Conservation (phyloP, 2,329 filamentous ascomycete genomes). For the Lecanosticta acicola region DNA sequence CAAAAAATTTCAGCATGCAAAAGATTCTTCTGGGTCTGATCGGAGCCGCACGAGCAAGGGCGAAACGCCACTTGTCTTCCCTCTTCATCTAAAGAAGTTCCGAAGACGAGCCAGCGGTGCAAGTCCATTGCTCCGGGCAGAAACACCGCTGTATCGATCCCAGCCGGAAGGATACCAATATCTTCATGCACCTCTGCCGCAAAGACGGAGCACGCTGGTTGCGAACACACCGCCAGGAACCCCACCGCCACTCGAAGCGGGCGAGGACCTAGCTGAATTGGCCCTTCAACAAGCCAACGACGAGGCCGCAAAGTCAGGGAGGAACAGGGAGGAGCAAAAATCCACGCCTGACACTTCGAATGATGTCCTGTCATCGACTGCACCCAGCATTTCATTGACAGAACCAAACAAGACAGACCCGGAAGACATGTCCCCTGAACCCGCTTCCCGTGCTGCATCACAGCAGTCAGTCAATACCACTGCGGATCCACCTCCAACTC, state of each 20-base stretch:
- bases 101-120: slow-evolving; percentile 20
- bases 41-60: no score
- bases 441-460: no score
- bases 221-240: slow-evolving; percentile 2
- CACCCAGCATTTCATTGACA: background rate
- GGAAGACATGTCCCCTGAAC: no score
- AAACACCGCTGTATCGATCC: slow-evolving; percentile 24
- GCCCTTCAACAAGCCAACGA: slow-evolving; percentile 1
- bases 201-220: slow-evolving; percentile 16
- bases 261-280: background rate
- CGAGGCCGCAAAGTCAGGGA: background rate
- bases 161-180: slow-evolving; percentile 14
- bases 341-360: no score
- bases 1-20: no score
- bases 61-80: slow-evolving; percentile 23
- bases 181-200: slow-evolving; percentile 23
- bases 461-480: background rate
- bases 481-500: no score
- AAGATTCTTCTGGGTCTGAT: background rate
- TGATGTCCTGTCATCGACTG: background rate
- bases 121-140: slow-evolving; percentile 16
- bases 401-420: background rate
- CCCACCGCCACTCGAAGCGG: slow-evolving; percentile 3
- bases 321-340: background rate
- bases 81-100: slow-evolving; percentile 26